Percentiles rank a stretch among this genome's conserved stretches.
These are phyloP conservation scores for Ramaria rubella DNA, from an alignment of 768 basidiomycete genomes.

Conservation along the genomic window DNA sequence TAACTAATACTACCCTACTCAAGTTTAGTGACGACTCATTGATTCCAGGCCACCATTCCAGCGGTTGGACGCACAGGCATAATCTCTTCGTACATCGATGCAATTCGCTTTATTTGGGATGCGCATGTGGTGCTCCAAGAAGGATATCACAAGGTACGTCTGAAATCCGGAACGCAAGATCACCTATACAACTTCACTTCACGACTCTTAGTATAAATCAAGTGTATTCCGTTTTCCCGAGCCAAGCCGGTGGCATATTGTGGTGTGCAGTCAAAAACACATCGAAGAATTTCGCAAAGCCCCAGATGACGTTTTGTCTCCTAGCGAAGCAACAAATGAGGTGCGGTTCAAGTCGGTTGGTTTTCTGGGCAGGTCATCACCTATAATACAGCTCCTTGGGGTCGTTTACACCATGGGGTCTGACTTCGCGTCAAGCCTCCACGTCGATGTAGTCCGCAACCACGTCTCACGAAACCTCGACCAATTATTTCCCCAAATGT, in stretches of 20 bases:
- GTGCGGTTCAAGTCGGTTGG: slow-evolving; percentile 5
- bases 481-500: slow-evolving; percentile 33
- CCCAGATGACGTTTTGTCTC: slow-evolving; percentile 13
- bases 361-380: background rate
- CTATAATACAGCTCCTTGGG: slow-evolving; percentile 24
- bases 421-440: slow-evolving; percentile 23
- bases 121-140: slow-evolving; percentile 22
- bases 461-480: slow-evolving; percentile 35
- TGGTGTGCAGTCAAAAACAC: slow-evolving; percentile 28
- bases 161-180: background rate
- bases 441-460: slow-evolving; percentile 23
- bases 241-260: slow-evolving; percentile 36
- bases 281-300: slow-evolving; percentile 20
- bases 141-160: slow-evolving; percentile 26
- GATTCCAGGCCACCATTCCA: background rate
- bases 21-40: background rate
- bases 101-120: slow-evolving; percentile 12
- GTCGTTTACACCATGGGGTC: slow-evolving; percentile 34
- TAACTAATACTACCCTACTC: background rate
- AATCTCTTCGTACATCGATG: slow-evolving; percentile 13
- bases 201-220: slow-evolving; percentile 14
- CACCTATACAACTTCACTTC: too few species aligned
- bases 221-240: slow-evolving; percentile 38
- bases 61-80: slow-evolving; percentile 2
- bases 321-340: background rate